phyloP scores from a whole-genome alignment of 345 rosid genomes.

The Hibiscus mutabilis region DNA sequence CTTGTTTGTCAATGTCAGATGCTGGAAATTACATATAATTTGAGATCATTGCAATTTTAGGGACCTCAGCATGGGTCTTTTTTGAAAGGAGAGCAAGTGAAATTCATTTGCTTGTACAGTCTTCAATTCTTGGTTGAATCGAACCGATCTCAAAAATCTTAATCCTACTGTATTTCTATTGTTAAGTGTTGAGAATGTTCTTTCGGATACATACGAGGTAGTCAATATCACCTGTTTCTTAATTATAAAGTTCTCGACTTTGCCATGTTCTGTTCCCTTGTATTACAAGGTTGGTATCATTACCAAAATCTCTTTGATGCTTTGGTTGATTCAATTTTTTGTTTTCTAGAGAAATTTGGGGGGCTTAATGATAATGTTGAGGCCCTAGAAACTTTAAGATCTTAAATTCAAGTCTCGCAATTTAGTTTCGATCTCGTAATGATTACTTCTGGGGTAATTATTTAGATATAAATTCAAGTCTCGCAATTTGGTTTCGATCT shows the following conservation, averaged over 20 bases:
- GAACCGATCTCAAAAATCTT: neutral
- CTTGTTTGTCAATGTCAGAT: slow-evolving; percentile 1
- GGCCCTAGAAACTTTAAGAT: no score
- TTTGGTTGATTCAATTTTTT: neutral
- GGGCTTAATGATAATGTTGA: no score
- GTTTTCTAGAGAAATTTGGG: neutral
- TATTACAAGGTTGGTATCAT: neutral
- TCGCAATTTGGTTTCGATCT: no score
- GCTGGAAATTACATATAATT: neutral
- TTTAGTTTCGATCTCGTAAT: no score
- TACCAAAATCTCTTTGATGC: neutral
- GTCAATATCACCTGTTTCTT: neutral
- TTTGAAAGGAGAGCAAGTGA: neutral
- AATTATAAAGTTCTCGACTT: neutral
- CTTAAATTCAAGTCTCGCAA: no score
- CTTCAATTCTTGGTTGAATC: neutral
- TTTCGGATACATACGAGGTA: neutral
- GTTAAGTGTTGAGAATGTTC: neutral
- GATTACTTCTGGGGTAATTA: no score
- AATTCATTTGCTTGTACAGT: neutral
- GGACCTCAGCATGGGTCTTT: neutral
- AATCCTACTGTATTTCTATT: neutral
- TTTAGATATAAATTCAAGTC: no score
- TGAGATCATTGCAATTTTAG: neutral
- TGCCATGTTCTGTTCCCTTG: neutral